These are phyloP conservation scores for Pseudozyma thailandica DNA, from an alignment of 1,284 basidiomycete species.

Conservation along the genomic window DNA sequence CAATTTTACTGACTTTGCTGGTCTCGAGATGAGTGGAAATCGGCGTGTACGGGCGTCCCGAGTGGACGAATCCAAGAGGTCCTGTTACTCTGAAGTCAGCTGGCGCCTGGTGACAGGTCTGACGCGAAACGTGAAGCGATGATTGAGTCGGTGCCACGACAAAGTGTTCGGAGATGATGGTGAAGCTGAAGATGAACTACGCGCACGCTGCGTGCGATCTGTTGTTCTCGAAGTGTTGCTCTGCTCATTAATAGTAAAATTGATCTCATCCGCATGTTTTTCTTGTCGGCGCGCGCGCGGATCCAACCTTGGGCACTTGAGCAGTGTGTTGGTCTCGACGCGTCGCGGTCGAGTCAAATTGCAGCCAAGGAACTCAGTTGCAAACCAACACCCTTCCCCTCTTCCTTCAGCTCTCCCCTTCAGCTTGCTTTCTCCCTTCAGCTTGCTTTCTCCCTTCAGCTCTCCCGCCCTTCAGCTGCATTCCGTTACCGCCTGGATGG, in stretches of 20 bases:
- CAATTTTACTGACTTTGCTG: not conserved
- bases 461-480: no score
- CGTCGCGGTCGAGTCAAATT: slow-evolving; percentile 17
- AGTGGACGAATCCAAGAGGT: not conserved
- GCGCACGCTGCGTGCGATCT: not conserved
- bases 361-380: no score
- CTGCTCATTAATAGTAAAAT: not conserved
- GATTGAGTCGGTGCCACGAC: not conserved
- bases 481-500: no score
- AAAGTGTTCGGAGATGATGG: slow-evolving; percentile 1
- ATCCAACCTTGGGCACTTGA: slow-evolving; percentile 9
- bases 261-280: slow-evolving; percentile 12
- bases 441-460: not conserved
- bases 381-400: slow-evolving; percentile 21
- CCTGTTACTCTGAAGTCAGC: not conserved
- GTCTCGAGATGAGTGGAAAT: not conserved
- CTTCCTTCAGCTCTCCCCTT: not conserved
- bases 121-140: no score
- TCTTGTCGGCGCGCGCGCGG: slow-evolving; percentile 12
- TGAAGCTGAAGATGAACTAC: slow-evolving; percentile 1
- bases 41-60: not conserved
- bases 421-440: not conserved
- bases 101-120: no score
- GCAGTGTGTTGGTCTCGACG: slow-evolving; percentile 28
- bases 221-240: slow-evolving; percentile 6